Percentiles rank a stretch among this genome's conserved stretches.
phyloP scores from a whole-genome alignment of 257 asterid species.

The Verbascum thapsus region DNA sequence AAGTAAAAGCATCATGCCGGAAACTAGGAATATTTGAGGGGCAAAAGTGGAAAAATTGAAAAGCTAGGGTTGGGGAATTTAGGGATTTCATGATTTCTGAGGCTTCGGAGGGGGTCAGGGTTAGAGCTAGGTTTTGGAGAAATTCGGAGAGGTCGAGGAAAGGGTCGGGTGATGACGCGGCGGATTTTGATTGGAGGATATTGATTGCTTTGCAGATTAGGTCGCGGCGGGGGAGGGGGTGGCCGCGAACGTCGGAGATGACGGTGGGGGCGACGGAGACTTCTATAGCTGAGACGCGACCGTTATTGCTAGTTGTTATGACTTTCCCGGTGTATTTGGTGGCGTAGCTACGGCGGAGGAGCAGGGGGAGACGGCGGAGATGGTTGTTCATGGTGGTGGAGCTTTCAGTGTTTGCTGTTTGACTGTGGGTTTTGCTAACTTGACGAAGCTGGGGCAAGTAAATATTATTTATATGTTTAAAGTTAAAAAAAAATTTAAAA shows the following conservation, averaged over 20 bases:
- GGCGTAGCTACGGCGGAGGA: constrained; percentile 59
- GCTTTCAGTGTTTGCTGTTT: not conserved
- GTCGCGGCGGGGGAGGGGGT: constrained; percentile 89
- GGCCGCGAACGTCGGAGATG: constrained; percentile 75
- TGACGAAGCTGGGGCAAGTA: no score
- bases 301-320: constrained; percentile 50
- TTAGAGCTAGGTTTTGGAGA: constrained; percentile 44
- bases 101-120: constrained; percentile 68
- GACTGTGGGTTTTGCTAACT: not conserved
- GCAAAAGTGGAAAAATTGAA: constrained; percentile 77
- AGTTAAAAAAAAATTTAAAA: no score
- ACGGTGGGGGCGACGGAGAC: constrained; percentile 58
- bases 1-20: constrained; percentile 82
- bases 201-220: constrained; percentile 70
- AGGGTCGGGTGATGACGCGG: constrained; percentile 52
- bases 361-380: constrained; percentile 30
- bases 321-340: constrained; percentile 85
- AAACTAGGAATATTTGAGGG: constrained; percentile 53
- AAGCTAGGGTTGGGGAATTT: constrained; percentile 67
- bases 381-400: constrained; percentile 30
- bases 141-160: constrained; percentile 68
- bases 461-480: no score
- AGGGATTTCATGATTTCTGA: constrained; percentile 80
- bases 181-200: constrained; percentile 60
- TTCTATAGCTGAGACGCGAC: constrained; percentile 71